Evolutionary conservation across 805 yeast genomes (phyloP), one percentile per base, ranked within the genome.

Genomic region (Lipomyces yamanashiensis): DNA sequence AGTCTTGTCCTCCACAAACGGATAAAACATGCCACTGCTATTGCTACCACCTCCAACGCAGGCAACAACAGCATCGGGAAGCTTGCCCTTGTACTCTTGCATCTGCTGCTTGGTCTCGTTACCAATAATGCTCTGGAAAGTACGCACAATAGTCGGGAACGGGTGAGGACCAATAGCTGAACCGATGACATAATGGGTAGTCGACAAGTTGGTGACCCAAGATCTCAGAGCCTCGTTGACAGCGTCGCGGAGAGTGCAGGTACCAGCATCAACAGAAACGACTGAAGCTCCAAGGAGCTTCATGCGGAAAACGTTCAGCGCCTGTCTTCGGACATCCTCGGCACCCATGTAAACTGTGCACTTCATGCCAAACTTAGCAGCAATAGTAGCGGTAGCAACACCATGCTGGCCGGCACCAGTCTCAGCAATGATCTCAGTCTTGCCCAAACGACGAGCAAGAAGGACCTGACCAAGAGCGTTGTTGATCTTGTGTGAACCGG

Each of bases 1-100:
- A 8, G 84, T 79, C 15, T 75, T 69, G 75, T 92, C 97, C 17
- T 90, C 80, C 75, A 91, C 96, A 74, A 95, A 95, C 59, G 98
- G 98, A 23, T 91, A 87, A 78, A 95, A 95, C 84, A 93, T 86
- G 76, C 99, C 99, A 39, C 96, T 86, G 57, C 97, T 88, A 82
- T 95, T 95, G 19, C 97, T 91, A 61, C 99, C 99, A 74, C 99
- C 99, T 73, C 99, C 99, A 56, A 95, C 99, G 82, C 99, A 95
- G 1, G 99, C 99, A 67, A 95, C 97, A 48, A 95, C 86, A 19
- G 92, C 91, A 73, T 95, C 90, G 54, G 99, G 99, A 68, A 95
- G 82, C 72, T 85, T 87, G 47, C 96, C 96, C 76, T 90, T 91
- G 71, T 88, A 79, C 69, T 84, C 85, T 69, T 84, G 85, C 79